Conservation (phyloP, 192 early-diverging fungal species). For the Coemansia sp. region DNA sequence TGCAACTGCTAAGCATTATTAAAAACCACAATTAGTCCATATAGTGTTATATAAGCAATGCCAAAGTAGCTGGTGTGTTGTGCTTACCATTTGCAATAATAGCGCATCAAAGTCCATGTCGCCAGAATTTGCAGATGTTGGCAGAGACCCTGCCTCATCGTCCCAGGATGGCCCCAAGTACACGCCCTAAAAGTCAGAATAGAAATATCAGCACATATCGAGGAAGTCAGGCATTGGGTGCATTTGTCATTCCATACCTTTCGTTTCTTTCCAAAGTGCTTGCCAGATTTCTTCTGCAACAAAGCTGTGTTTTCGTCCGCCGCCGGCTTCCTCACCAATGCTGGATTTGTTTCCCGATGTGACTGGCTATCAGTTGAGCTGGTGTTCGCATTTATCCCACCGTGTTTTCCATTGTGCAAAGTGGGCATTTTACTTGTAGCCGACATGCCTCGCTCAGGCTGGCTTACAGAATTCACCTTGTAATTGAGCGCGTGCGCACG, state of each 20-base stretch:
- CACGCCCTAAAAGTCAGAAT: slow-evolving; percentile 12
- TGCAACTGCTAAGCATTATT: slow-evolving; percentile 7
- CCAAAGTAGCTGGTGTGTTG: background rate
- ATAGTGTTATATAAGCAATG: background rate
- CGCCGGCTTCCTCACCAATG: background rate
- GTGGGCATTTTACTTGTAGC: background rate
- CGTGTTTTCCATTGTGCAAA: background rate
- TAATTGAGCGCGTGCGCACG: background rate
- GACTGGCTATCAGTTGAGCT: background rate
- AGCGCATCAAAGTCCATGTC: slow-evolving; percentile 49
- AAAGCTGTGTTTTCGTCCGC: background rate
- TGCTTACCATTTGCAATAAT: slow-evolving; percentile 45
- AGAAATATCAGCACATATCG: background rate
- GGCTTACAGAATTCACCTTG: background rate
- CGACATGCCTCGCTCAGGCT: background rate
- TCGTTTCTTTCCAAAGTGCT: slow-evolving; percentile 26
- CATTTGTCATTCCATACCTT: slow-evolving; percentile 20
- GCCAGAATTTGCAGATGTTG: slow-evolving; percentile 26
- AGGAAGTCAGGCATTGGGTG: background rate
- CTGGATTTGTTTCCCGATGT: background rate
- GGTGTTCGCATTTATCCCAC: background rate
- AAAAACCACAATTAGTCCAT: background rate
- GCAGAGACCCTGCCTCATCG: slow-evolving; percentile 42
- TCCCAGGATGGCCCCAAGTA: slow-evolving; percentile 51
- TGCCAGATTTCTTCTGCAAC: background rate